phyloP scores from a whole-genome alignment of 306 rosid species.

The Cicer judaicum region DNA sequence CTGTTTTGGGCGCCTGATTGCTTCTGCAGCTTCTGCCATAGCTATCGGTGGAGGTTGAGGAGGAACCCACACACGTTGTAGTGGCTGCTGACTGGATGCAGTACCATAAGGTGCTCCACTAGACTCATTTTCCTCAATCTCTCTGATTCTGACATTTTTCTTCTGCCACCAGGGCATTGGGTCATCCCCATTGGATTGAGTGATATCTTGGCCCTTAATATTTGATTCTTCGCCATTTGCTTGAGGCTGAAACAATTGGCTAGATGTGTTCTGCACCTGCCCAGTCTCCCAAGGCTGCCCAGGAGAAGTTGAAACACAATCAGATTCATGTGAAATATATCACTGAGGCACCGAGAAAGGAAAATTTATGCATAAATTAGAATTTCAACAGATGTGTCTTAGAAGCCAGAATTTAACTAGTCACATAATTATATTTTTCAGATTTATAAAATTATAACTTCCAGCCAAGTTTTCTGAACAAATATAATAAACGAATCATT shows the following conservation, averaged over 20 bases:
- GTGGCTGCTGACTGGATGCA: slow-evolving; percentile 55
- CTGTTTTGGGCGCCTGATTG: slow-evolving; percentile 85
- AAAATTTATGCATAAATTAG: slow-evolving; percentile 25
- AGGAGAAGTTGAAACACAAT: slow-evolving; percentile 48
- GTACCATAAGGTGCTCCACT: slow-evolving; percentile 55
- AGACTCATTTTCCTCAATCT: slow-evolving; percentile 63
- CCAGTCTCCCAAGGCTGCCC: slow-evolving; percentile 83
- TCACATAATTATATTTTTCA: slow-evolving; percentile 4
- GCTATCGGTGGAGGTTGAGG: slow-evolving; percentile 93
- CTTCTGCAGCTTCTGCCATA: slow-evolving; percentile 89
- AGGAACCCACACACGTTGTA: slow-evolving; percentile 84
- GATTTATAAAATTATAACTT: too few relatives aligned
- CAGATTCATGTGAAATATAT: slow-evolving; percentile 38
- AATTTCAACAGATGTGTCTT: neutral
- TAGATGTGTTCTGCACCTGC: slow-evolving; percentile 62
- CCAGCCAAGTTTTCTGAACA: too few relatives aligned
- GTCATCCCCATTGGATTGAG: slow-evolving; percentile 57
- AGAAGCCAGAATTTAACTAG: slow-evolving; percentile 13
- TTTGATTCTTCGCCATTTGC: slow-evolving; percentile 52
- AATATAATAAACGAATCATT: too few relatives aligned
- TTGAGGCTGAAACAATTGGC: slow-evolving; percentile 59
- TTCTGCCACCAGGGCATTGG: slow-evolving; percentile 77
- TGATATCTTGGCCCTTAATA: slow-evolving; percentile 52
- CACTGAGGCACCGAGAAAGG: slow-evolving; percentile 14
- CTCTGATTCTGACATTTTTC: slow-evolving; percentile 69